Percentiles rank a stretch among this genome's conserved stretches.
Conservation (phyloP, 225 moss, liverwort and hornwort species). For the Climacium dendroides region DNA sequence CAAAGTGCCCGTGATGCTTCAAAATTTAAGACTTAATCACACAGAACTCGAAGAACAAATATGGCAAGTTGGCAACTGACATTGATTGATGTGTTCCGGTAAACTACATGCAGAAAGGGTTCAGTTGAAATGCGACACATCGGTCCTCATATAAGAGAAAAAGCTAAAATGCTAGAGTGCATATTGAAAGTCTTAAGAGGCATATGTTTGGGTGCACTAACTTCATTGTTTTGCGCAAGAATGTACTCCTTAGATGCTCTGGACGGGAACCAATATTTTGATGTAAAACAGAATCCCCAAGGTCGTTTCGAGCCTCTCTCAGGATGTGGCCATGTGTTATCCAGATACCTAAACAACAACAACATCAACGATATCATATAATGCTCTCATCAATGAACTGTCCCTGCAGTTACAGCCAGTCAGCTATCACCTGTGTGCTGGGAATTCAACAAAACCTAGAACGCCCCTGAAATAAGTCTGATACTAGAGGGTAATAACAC, state of each 20-base stretch:
- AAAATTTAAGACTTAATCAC: background rate
- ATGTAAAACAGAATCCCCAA: conserved; percentile 65
- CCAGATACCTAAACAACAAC: conserved; percentile 51
- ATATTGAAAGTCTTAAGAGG: background rate
- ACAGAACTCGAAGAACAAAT: background rate
- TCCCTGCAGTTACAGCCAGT: background rate
- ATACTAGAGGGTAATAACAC: background rate
- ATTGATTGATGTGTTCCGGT: background rate
- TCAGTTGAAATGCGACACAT: background rate
- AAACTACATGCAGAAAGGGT: background rate
- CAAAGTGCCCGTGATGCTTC: background rate
- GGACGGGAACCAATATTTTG: conserved; percentile 77
- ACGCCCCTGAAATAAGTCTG: background rate
- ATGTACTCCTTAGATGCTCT: conserved; percentile 41
- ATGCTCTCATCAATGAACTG: background rate
- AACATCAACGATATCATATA: background rate
- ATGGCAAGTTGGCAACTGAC: background rate
- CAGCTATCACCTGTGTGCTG: background rate
- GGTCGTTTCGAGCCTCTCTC: conserved; percentile 73
- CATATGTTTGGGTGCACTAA: conserved; percentile 7
- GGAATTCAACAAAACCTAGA: background rate
- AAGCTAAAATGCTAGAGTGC: background rate
- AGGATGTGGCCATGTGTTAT: conserved; percentile 87
- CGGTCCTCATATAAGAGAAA: background rate
- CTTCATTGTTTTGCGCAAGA: conserved; percentile 62